Percentiles rank a stretch among this genome's conserved stretches.
phyloP scores from a whole-genome alignment of 1,284 basidiomycete species.

The Trametes hirsuta region DNA sequence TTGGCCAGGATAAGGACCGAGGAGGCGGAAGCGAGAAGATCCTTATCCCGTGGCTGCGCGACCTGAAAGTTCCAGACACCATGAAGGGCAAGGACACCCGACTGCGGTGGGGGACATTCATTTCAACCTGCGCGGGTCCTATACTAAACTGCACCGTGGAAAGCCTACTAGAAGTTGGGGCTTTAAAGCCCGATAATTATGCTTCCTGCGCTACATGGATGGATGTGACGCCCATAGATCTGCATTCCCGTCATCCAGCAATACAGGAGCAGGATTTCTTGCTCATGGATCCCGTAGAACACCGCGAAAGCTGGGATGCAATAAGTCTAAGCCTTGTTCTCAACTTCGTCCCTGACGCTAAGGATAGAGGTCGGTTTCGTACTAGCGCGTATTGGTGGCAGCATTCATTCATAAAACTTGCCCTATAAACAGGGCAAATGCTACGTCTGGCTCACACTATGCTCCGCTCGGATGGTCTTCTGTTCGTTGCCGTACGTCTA shows the following conservation, averaged over 20 bases:
- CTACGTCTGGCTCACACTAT: conserved; percentile 65
- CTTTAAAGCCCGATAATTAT: conserved; percentile 84
- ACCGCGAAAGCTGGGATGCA: conserved; percentile 67
- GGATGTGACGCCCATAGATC: conserved; percentile 73
- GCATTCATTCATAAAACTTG: not conserved
- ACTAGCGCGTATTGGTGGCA: not conserved
- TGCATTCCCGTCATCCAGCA: conserved; percentile 77
- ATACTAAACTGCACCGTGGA: not conserved
- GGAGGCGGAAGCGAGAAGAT: conserved; percentile 87
- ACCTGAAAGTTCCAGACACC: conserved; percentile 45
- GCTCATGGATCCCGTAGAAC: conserved; percentile 50
- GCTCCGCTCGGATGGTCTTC: conserved; percentile 54
- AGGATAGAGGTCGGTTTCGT: conserved; percentile 67
- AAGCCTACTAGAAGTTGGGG: conserved; percentile 86
- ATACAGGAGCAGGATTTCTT: conserved; percentile 86
- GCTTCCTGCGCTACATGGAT: conserved; percentile 69
- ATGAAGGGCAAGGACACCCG: conserved; percentile 31
- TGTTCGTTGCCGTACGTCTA: conserved; percentile 74
- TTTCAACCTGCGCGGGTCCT: not conserved
- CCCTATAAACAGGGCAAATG: conserved; percentile 65
- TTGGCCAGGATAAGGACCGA: conserved; percentile 78
- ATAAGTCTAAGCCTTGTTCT: conserved; percentile 86
- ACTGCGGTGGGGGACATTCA: conserved; percentile 42
- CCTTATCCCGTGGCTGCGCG: conserved; percentile 74
- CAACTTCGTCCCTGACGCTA: conserved; percentile 82